Evolutionary conservation across 257 asterid genomes (phyloP), one percentile per base, ranked within the genome.

Genomic region (Gardenia jasminoides): DNA sequence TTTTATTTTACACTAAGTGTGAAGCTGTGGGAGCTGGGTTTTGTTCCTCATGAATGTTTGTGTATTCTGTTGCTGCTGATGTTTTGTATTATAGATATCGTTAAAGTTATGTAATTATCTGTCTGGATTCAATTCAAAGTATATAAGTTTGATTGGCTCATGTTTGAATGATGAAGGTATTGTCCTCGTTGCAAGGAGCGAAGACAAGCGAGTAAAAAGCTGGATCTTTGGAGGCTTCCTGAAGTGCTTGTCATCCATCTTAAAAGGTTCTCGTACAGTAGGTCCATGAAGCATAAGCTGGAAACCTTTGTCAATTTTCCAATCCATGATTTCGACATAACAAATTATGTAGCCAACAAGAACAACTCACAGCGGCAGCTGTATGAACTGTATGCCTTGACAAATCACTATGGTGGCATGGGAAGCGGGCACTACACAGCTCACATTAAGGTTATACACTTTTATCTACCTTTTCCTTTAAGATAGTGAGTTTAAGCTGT

Each of bases 361-460:
- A 93, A 90, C 91, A 92, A 87, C 88, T 82, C 92, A 61, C 90
- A 72, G 46, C 94, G 84, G 79, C 99, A 93, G 91, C 85, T 90
- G 80, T 96, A 96, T 76, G 98, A 96, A 84, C 95, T 96, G 75
- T 96, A 96, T 84, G 98, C 99, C 84, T 84, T 93, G 80, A 96
- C 91, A 71, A 96, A 96, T 87, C 99, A 96, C 84, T 93, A 96
- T 78, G 99, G 99, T 79, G 82, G 94, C 89, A 96, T 96, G 99
- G 99, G 99, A 82, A 93, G 98, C 82, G 99, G 99, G 52, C 99
- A 96, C 82, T 96, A 96, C 80, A 96, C 99, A 0, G 97, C 99
- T 7, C 85, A 96, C 82, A 96, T 96, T 80, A 96, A 96, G 99
- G 99, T 96, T 81, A 50, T 50, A 56, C 47, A 19, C 61, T 56